Percentiles rank a stretch among this genome's conserved stretches.
Conservation (phyloP, 2,329 filamentous ascomycete species). For the Penicillium sumatraense region DNA sequence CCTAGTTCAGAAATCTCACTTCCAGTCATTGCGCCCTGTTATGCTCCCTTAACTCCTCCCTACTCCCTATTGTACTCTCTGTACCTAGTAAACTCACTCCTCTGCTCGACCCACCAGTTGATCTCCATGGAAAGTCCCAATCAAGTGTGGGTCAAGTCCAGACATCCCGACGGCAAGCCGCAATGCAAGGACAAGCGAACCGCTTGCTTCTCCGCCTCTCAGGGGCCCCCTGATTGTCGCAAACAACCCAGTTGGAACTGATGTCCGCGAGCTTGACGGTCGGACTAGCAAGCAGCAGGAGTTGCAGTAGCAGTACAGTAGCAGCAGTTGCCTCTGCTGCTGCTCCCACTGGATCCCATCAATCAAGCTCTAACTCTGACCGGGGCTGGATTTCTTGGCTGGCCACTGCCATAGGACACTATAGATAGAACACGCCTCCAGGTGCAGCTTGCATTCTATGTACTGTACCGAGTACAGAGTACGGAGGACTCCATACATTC, state of each 20-base stretch:
- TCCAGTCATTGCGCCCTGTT: not conserved
- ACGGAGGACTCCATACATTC: no score
- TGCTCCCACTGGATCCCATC: no score
- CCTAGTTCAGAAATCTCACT: no score
- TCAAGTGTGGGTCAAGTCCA: not conserved
- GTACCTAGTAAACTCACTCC: no score
- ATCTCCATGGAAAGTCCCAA: not conserved
- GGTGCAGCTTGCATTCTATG: not conserved
- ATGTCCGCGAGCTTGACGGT: not conserved
- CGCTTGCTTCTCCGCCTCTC: not conserved
- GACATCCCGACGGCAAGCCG: conserved; percentile 4
- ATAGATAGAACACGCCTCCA: conserved; percentile 1
- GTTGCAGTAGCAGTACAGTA: no score
- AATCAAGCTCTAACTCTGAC: conserved; percentile 3
- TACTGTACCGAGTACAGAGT: no score
- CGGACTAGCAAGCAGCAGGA: not conserved
- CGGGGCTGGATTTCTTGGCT: not conserved
- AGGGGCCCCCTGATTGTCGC: not conserved
- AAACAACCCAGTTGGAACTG: not conserved
- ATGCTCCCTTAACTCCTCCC: not conserved
- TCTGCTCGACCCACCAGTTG: not conserved
- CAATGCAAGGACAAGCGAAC: conserved; percentile 2
- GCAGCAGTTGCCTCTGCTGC: not conserved
- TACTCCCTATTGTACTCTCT: not conserved
- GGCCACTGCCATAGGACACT: not conserved